Base-by-base conservation (phyloP, 371 early-diverging fungal species). In the Apophysomyces trapeziformis region DNA sequence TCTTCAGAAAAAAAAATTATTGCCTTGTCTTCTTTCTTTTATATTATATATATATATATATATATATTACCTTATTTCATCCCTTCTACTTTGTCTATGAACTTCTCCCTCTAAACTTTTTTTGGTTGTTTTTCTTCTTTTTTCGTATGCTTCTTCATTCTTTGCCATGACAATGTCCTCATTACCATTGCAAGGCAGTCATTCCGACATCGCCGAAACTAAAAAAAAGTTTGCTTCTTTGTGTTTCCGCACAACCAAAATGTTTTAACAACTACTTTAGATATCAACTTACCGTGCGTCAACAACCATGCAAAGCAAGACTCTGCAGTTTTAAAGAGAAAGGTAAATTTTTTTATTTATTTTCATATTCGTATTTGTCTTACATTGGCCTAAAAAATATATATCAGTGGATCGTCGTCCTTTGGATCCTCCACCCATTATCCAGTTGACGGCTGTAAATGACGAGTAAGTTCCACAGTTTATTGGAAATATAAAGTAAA, bases 281-380 rank as follows among this genome's bases (percentile, higher is more conserved):
- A 58, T 62, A 64, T 35, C 57, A 60, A 41, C 68, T 73, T n/a
- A 62, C 75, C 35, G 78, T 87, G 26, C 76, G 76, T 26, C 87
- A 87, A 63, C 83, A 85, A 47, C 87, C 87, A 2, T 50, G 64
- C 61, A 83, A 79, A 58, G 87, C 85, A 32, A 68, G 85, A 41
- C 77, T 84, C 38, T 85, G 87, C 67, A 85, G 84, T 67, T 79
- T 77, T 57, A 82, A 81, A 63, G 87, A 87, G 44, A 79, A 83
- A 80, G 85, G 82, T 76, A 64, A 11, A 36, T 38, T 16, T 45
- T 12, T n/a, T 7, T 18, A 26, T 26, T 26, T 1, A 26, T 45
- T 47, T 18, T 47, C 47, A 4, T 38, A 9, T 16, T 36, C 8
- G n/a, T 37, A 5, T 21, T 38, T 41, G 11, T 62, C 43, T 32